Evolutionary conservation across 306 rosid species (phyloP).

Genomic region (Vicia sativa): DNA sequence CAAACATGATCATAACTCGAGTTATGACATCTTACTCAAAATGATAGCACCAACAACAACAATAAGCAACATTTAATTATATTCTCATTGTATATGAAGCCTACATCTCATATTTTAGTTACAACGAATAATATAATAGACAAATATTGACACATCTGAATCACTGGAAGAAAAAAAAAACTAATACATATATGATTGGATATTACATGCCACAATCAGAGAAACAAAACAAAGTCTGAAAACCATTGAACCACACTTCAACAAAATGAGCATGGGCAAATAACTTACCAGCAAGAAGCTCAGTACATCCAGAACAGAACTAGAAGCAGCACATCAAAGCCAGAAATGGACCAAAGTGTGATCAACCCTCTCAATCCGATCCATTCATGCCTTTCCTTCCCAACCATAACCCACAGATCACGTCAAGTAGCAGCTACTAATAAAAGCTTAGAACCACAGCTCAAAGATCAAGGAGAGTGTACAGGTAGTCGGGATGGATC

Average conservation of each 20-base stretch:
- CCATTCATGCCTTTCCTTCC: neutral
- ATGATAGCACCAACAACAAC: neutral
- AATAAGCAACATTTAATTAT: neutral
- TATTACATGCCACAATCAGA: neutral
- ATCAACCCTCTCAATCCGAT: neutral
- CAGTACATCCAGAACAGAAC: neutral
- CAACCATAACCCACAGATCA: neutral
- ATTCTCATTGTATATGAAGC: neutral
- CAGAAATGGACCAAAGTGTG: neutral
- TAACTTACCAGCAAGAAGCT: neutral
- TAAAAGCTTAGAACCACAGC: neutral
- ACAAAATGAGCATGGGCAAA: neutral
- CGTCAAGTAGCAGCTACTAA: neutral
- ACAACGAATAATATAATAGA: neutral
- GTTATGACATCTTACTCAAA: neutral
- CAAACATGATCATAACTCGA: neutral
- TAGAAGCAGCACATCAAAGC: neutral
- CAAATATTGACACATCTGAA: neutral
- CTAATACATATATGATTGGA: neutral
- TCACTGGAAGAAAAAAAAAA: neutral
- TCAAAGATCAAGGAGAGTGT: neutral
- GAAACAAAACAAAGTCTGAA: neutral
- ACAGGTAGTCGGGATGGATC: neutral
- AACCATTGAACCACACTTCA: neutral
- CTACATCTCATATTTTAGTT: neutral